These are phyloP conservation scores for Ophidiomyces ophidiicola DNA, from an alignment of 2,329 filamentous ascomycete species.

Conservation along the genomic window DNA sequence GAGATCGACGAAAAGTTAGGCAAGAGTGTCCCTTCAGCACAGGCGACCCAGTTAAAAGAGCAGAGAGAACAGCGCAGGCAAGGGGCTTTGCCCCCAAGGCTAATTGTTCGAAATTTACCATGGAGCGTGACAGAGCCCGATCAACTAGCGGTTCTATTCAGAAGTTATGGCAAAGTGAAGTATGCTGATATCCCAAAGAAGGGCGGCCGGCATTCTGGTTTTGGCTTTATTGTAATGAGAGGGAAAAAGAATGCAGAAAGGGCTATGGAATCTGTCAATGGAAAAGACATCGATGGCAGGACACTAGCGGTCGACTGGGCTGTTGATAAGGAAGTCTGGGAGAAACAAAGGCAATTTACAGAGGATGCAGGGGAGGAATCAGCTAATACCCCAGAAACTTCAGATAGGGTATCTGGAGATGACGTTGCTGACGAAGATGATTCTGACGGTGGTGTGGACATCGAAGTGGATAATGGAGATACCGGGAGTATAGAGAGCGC, in stretches of 20 bases:
- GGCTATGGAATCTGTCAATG: conserved; percentile 74
- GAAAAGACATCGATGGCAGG: conserved; percentile 77
- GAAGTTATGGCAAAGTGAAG: conserved; percentile 84
- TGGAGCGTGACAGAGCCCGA: conserved; percentile 88
- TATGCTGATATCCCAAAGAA: conserved; percentile 71
- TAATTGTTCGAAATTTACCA: conserved; percentile 85
- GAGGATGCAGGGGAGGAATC: conserved; percentile 23
- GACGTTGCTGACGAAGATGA: conserved; percentile 46
- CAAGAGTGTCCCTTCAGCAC: conserved; percentile 28
- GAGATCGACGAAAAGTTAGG: conserved; percentile 43
- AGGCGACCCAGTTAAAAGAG: conserved; percentile 29
- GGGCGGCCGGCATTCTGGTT: conserved; percentile 62
- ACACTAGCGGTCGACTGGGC: conserved; percentile 93
- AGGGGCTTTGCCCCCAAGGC: conserved; percentile 52
- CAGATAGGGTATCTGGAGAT: conserved; percentile 38
- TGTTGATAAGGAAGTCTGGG: conserved; percentile 80
- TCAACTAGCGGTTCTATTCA: conserved; percentile 66
- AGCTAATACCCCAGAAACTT: conserved; percentile 19
- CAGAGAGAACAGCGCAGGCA: conserved; percentile 47
- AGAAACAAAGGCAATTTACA: conserved; percentile 45
- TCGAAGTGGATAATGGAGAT: conserved; percentile 34
- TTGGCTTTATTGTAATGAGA: conserved; percentile 82
- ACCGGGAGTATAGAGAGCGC: conserved; percentile 31
- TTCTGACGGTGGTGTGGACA: conserved; percentile 29
- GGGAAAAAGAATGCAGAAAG: conserved; percentile 84